Conservation (phyloP, 495 filamentous ascomycete genomes). For the Cetradonia linearis region DNA sequence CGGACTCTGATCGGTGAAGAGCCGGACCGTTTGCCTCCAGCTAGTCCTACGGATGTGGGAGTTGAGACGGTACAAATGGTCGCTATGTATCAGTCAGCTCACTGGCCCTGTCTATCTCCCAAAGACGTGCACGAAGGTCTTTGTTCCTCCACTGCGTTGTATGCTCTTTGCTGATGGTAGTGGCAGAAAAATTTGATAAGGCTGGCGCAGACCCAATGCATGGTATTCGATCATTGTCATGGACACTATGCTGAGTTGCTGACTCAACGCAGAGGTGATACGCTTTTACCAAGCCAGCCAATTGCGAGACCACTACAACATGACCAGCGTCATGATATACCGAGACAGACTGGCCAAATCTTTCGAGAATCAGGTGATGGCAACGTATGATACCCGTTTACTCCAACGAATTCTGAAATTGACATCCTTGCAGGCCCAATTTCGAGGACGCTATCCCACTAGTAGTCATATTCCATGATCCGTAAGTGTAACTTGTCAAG, state of each 20-base stretch:
- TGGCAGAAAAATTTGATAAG: slow-evolving; percentile 4
- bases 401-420: slow-evolving; percentile 23
- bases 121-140: slow-evolving; percentile 24
- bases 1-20: slow-evolving; percentile 91
- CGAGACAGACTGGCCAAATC: slow-evolving; percentile 59
- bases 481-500: slow-evolving; percentile 42
- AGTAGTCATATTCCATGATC: slow-evolving; percentile 71
- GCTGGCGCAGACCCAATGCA: slow-evolving; percentile 43
- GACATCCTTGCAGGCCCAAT: slow-evolving; percentile 36
- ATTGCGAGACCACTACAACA: slow-evolving; percentile 58
- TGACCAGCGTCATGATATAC: slow-evolving; percentile 66
- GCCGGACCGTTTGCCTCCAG: slow-evolving; percentile 57
- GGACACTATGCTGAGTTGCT: not conserved
- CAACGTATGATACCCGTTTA: slow-evolving; percentile 47
- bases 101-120: slow-evolving; percentile 52
- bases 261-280: slow-evolving; percentile 51
- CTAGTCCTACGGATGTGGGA: slow-evolving; percentile 35
- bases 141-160: not conserved
- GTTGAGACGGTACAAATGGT: slow-evolving; percentile 44
- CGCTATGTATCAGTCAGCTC: slow-evolving; percentile 44
- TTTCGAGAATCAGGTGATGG: slow-evolving; percentile 81
- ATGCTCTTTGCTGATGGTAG: not conserved
- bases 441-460: slow-evolving; percentile 45
- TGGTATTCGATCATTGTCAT: slow-evolving; percentile 29
- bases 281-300: slow-evolving; percentile 59